Base-by-base conservation (phyloP, 176 grass and related monocot genomes). In the Saccharum spontaneum region DNA sequence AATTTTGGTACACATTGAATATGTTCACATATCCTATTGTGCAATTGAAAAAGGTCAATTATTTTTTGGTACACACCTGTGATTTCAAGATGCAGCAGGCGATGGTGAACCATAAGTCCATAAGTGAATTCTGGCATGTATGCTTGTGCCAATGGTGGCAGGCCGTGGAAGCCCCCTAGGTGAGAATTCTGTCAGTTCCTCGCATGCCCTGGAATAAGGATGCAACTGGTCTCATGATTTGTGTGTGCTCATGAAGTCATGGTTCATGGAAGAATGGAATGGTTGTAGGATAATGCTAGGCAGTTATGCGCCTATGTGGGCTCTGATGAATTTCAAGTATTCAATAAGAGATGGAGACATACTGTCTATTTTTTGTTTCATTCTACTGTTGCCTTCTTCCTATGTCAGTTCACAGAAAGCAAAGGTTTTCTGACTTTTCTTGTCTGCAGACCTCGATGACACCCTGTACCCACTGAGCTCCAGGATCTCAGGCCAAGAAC, bases 391-490 rank as follows among this genome's bases (percentile, higher is more conserved):
- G 26, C 30, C 34, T 38, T 84, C 26, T 23, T 55, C 43, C 41
- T 16, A 28, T 68, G 63, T 30, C 49, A 57, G 78, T 18, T 81
- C 8, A 20, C 22, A 55, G 67, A 71, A 76, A 73, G 73, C 50
- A 77, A 74, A 70, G 39, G 31, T 55, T 55, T 55, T 82, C 78
- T 92, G 63, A 90, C 18, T 83, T 23, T 52, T 17, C 49, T 17
- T 18, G 46, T 55, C 75, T 85, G 45, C 87, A 98, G 96, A 95
- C 71, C 91, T 98, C 6, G 96, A 98, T 52, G 93, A 94, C 87
- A 95, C 96, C 24, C 89, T 95, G 17, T 98, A 95, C 85, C 91
- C 91, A 15, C 49, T 95, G 64, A 95, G 86, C 84, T 94, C 96
- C 14, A 89, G 93, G 80, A 94, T 98, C 79, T 75, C 93, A 30